These are phyloP conservation scores for Abelmoschus esculentus DNA, from an alignment of 345 rosid species.

Conservation along the genomic window DNA sequence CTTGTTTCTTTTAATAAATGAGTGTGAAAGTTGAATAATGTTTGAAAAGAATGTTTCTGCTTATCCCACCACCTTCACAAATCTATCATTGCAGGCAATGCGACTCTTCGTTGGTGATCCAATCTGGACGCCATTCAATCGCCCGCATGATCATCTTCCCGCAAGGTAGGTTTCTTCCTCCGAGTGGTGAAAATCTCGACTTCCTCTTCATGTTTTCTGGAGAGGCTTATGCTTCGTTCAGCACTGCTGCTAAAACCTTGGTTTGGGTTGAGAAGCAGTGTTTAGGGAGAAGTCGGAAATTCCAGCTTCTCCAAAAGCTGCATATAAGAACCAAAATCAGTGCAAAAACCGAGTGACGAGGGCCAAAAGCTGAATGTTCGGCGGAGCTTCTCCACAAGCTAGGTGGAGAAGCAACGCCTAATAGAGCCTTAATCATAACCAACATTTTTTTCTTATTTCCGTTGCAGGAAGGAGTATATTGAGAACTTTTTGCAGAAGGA, in stretches of 20 bases:
- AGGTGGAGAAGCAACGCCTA: too few relatives aligned
- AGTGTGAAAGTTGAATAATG: background rate
- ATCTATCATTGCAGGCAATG: constrained; percentile 48
- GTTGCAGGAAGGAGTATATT: constrained; percentile 69
- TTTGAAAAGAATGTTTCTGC: background rate
- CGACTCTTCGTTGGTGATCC: constrained; percentile 67
- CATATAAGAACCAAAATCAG: too few relatives aligned
- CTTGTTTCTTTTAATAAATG: background rate
- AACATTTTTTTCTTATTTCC: background rate
- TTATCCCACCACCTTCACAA: background rate
- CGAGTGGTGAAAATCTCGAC: background rate
- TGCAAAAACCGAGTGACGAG: too few relatives aligned
- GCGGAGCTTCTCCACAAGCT: too few relatives aligned
- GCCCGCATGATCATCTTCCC: constrained; percentile 62
- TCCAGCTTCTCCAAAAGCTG: too few relatives aligned
- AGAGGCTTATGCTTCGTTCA: background rate
- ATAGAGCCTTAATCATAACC: background rate
- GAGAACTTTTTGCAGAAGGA: constrained; percentile 39
- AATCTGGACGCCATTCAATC: constrained; percentile 65
- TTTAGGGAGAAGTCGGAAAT: too few relatives aligned
- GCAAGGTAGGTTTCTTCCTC: constrained; percentile 38
- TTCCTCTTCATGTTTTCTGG: background rate
- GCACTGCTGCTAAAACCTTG: too few relatives aligned
- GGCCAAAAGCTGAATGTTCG: too few relatives aligned
- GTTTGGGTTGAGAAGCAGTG: too few relatives aligned